These are phyloP conservation scores for Globisporangium viniferum DNA, from an alignment of 352 stramenopile genomes.

Conservation along the genomic window DNA sequence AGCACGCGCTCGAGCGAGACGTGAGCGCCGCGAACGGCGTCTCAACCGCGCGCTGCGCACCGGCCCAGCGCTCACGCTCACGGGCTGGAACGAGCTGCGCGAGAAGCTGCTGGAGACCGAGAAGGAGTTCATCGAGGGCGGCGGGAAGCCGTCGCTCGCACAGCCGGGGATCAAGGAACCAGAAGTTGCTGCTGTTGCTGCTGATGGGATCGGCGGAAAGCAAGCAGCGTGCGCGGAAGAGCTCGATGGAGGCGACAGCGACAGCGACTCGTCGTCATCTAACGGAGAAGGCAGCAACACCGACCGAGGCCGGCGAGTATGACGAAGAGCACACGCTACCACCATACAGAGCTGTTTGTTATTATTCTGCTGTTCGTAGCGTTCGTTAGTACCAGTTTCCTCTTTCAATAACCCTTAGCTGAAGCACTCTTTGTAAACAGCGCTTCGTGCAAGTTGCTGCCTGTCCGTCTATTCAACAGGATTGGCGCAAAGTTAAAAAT, in stretches of 20 bases:
- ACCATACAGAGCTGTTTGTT: no score
- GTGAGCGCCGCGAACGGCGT: conserved; percentile 7
- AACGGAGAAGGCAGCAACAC: neutral
- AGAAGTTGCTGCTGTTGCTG: neutral
- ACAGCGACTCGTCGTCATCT: neutral
- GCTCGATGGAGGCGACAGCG: neutral
- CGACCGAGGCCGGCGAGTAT: neutral
- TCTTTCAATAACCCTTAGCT: no score
- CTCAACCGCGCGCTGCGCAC: conserved; percentile 12
- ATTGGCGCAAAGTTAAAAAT: no score
- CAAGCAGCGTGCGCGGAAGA: neutral
- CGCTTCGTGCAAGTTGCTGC: no score
- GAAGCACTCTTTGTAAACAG: no score
- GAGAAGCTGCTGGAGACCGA: conserved; percentile 19
- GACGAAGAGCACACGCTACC: neutral
- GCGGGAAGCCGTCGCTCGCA: neutral
- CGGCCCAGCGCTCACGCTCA: conserved; percentile 11
- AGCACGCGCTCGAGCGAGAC: conserved; percentile 8
- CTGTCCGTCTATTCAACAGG: no score
- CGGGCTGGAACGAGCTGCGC: conserved; percentile 17
- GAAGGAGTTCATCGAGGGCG: conserved; percentile 19
- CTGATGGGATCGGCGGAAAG: neutral
- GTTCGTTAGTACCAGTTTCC: no score
- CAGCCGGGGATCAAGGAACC: neutral
- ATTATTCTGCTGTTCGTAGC: no score